Conservation (phyloP, 495 filamentous ascomycete species). For the Corynascus novoguineensis region DNA sequence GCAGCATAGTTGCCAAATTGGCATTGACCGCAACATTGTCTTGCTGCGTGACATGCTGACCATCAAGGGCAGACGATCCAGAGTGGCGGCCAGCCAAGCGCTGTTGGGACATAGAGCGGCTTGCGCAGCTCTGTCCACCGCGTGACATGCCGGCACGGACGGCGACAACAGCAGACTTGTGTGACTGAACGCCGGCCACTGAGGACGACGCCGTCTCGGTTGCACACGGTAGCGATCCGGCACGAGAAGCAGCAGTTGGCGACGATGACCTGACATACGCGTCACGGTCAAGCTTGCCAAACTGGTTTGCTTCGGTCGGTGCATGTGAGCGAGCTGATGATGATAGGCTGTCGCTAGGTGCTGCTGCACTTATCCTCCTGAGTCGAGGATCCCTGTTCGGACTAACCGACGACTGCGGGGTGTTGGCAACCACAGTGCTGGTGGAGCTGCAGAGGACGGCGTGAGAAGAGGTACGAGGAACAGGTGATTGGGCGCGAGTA, state of each 20-base stretch:
- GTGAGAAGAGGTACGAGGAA: neutral
- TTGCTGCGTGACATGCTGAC: neutral
- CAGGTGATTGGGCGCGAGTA: neutral
- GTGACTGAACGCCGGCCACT: neutral
- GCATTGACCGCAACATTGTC: conserved; percentile 7
- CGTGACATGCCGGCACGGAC: neutral
- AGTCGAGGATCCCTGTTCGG: conserved; percentile 9
- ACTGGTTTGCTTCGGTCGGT: neutral
- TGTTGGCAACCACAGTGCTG: conserved; percentile 16
- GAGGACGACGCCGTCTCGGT: neutral
- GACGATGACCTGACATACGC: neutral
- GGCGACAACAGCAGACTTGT: neutral
- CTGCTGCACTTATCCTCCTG: conserved; percentile 3
- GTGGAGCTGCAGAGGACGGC: neutral
- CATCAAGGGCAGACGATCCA: neutral
- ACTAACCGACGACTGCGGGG: conserved; percentile 18
- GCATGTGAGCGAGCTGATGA: neutral
- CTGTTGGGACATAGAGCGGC: neutral
- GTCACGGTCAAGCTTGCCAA: neutral
- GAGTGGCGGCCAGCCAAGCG: neutral
- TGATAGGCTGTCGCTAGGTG: neutral
- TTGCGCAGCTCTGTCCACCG: neutral
- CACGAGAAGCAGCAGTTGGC: neutral
- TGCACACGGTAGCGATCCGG: neutral
- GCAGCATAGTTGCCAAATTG: conserved; percentile 8